Evolutionary conservation across 176 grass and related monocot genomes (phyloP), one percentile per base, ranked within the genome.

Genomic region (Saccharum officinarum): DNA sequence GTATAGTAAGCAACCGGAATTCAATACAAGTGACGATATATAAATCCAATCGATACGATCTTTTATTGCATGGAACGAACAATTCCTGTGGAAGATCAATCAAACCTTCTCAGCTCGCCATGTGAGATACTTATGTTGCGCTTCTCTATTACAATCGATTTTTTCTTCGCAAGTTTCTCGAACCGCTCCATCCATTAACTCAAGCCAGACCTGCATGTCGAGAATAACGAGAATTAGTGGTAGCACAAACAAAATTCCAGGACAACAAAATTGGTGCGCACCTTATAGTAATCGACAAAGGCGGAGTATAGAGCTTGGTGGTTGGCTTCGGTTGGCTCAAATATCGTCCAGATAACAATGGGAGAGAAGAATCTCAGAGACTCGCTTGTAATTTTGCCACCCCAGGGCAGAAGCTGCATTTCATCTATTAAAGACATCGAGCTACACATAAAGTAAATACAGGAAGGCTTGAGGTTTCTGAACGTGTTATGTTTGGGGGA

Each of bases 391-490:
- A 99, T 83, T 75, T 96, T 99, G 68, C 97, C 97, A 37, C 97
- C 97, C 97, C 97, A 99, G 64, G 97, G 94, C 20, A 99, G 85
- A 88, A 92, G 88, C 90, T 99, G 97, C 80, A 99, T 89, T 91
- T 86, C 68, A 65, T 96, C 89, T 91, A 92, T 80, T 87, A 92
- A 94, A 89, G 79, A 76, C 73, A 75, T 41, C 13, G 41, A 85
- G 72, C 87, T 89, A 88, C 65, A 83, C 36, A 86, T 87, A 91
- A 76, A 87, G 87, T 69, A 87, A 88, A 59, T 71, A 82, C 57
- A 46, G 44, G 82, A 66, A 73, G 34, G 79, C 23, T 55, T 23
- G 66, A 73, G 33, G 80, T 75, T 57, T 41, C 67, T 70, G 23
- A 16, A 59, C 42, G 70, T 36, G 73, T 14, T 73, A 41, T 10